These are phyloP conservation scores for Fusarium musae DNA, from an alignment of 2,329 filamentous ascomycete species.

Conservation along the genomic window DNA sequence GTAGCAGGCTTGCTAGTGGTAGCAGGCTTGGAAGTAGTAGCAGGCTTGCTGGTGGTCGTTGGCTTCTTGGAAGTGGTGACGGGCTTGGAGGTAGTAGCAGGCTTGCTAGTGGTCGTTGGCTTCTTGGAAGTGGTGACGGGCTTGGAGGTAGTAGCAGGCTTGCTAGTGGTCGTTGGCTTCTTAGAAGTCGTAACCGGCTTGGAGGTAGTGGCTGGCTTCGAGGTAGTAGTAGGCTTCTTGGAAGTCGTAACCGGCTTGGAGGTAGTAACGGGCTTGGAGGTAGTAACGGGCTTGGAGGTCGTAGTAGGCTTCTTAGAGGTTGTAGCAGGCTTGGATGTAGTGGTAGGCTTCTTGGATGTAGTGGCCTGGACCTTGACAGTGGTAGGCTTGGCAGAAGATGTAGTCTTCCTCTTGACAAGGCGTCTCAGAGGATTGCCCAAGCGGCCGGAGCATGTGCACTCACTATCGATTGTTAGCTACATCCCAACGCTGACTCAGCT, in stretches of 20 bases:
- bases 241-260: no score
- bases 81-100: neutral
- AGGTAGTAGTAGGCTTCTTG: no score
- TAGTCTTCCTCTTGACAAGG: neutral
- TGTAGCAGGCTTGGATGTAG: neutral
- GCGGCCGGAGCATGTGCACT: conserved; percentile 3
- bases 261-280: no score
- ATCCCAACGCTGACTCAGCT: neutral
- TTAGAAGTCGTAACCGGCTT: neutral
- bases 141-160: neutral
- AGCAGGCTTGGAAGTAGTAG: neutral
- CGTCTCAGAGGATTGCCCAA: neutral
- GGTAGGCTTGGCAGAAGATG: neutral
- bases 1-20: neutral
- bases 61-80: neutral
- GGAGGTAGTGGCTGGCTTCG: no score
- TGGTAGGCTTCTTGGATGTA: neutral
- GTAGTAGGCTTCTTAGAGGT: no score
- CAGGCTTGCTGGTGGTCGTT: neutral
- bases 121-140: neutral
- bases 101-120: neutral
- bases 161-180: neutral
- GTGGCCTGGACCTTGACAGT: neutral
- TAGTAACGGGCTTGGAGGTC: no score
- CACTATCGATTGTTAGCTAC: neutral